Percentiles rank a stretch among this genome's conserved stretches.
phyloP scores from a whole-genome alignment of 2,329 filamentous ascomycete genomes.

The Botrytis porri region DNA sequence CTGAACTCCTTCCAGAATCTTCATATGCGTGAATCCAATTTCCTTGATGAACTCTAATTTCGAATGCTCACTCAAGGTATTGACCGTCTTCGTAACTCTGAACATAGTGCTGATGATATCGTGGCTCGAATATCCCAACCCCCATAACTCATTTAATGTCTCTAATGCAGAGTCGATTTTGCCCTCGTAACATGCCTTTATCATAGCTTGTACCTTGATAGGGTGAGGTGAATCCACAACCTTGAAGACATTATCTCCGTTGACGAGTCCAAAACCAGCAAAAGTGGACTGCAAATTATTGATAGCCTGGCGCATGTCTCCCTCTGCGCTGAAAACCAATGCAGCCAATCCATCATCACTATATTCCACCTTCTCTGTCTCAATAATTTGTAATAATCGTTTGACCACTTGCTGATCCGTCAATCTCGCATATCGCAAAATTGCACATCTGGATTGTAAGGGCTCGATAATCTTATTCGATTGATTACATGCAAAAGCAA shows the following conservation, averaged over 20 bases:
- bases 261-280: conserved; percentile 95
- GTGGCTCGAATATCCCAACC: conserved; percentile 94
- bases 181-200: conserved; percentile 93
- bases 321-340: conserved; percentile 95
- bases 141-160: conserved; percentile 85
- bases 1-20: conserved; percentile 95
- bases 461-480: conserved; percentile 99
- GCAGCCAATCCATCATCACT: conserved; percentile 92
- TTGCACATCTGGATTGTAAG: conserved; percentile 94
- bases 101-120: conserved; percentile 99
- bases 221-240: conserved; percentile 97
- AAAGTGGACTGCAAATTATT: conserved; percentile 94
- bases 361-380: conserved; percentile 85
- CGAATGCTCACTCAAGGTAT: conserved; percentile 85
- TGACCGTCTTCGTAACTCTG: conserved; percentile 93
- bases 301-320: conserved; percentile 98
- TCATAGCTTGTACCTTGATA: conserved; percentile 97
- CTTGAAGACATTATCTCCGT: conserved; percentile 94
- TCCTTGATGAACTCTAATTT: conserved; percentile 98
- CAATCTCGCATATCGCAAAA: conserved; percentile 86
- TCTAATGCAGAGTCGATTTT: conserved; percentile 87
- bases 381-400: conserved; percentile 85
- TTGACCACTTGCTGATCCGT: conserved; percentile 92
- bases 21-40: conserved; percentile 99
- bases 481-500: conserved; percentile 98